Base-by-base conservation (phyloP, 306 rosid genomes). In the Cucurbita moschata region DNA sequence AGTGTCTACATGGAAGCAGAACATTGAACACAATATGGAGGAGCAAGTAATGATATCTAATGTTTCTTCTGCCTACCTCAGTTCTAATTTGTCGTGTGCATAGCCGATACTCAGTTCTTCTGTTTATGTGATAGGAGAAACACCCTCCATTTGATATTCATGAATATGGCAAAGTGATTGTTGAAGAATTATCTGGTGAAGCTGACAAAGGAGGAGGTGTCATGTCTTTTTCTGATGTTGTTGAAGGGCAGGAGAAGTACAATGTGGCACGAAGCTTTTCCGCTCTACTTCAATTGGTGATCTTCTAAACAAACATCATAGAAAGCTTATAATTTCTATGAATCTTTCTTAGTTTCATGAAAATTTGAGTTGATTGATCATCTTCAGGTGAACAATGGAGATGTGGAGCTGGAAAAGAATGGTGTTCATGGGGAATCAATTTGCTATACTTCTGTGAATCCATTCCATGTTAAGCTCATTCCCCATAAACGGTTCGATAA, bases 231-330 rank as follows among this genome's bases (percentile, higher is more conserved):
- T 78, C 91, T 74, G 87, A 88, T 68, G 82, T 94, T 75, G 96
- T 94, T 23, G 49, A 61, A 62, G 96, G 92, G 40, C 96, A 86
- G 72, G 89, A 78, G 38, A 91, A 85, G 80, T 91, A 83, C 40
- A 85, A 82, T 30, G 95, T 94, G 16, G 89, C 97, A 57, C 85
- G 99, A 80, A 94, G 91, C 80, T 94, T 94, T 80, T 85, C 96
- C 74, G 90, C 99, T 11, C 88, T 94, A 47, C 91, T 94, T 77
- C 99, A 94, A 80, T 76, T 94, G 97, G 97, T 94, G 89, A 49
- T 58, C 78, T 58, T 47, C 73, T 47, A 1, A 47, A 14, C 53
- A 19, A 12, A 13, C 39, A 21, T 2, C 12, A 46, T 47, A 68
- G 54, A 68, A 26, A 18, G 5, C 51, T 46, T 9, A 46, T 46